Evolutionary conservation across 805 yeast genomes (phyloP).

Genomic region (Saccharomycopsis schoenii): DNA sequence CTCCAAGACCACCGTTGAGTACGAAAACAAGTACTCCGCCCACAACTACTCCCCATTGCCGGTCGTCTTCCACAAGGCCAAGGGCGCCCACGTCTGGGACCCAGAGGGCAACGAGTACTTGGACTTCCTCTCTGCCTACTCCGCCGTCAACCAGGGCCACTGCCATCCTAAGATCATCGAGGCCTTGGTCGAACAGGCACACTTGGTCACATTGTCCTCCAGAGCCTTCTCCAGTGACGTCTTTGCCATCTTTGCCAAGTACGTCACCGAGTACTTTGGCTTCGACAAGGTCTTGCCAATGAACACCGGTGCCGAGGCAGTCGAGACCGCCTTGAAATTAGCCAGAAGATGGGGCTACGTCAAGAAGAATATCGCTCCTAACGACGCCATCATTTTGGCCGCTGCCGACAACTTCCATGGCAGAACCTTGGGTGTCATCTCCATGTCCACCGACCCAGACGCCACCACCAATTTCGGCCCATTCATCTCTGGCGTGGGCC

Average conservation of each 20-base stretch:
- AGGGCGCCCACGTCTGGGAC: conserved; percentile 95
- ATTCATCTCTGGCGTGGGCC: conserved; percentile 73
- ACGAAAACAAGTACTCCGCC: conserved; percentile 79
- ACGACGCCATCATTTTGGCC: conserved; percentile 79
- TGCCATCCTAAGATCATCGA: conserved; percentile 87
- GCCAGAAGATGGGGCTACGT: conserved; percentile 97
- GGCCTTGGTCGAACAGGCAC: conserved; percentile 84
- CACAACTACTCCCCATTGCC: conserved; percentile 97
- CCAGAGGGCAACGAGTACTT: conserved; percentile 93
- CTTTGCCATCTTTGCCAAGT: conserved; percentile 81
- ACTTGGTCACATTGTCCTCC: conserved; percentile 72
- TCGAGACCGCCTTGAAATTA: conserved; percentile 85
- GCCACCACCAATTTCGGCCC: conserved; percentile 88
- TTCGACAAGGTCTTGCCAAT: conserved; percentile 93
- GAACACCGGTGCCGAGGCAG: conserved; percentile 99
- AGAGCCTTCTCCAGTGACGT: conserved; percentile 88
- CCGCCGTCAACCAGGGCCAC: conserved; percentile 97
- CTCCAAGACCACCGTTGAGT: conserved; percentile 52
- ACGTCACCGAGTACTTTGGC: conserved; percentile 75
- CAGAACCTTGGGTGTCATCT: conserved; percentile 87
- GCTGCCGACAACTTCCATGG: conserved; percentile 94
- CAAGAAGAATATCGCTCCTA: conserved; percentile 71
- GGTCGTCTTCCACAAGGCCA: conserved; percentile 79
- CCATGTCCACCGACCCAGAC: conserved; percentile 94
- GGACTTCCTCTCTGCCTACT: conserved; percentile 89